Percentiles rank a stretch among this genome's conserved stretches.
Conservation (phyloP, 2,329 filamentous ascomycete genomes). For the Botrytis galanthina region DNA sequence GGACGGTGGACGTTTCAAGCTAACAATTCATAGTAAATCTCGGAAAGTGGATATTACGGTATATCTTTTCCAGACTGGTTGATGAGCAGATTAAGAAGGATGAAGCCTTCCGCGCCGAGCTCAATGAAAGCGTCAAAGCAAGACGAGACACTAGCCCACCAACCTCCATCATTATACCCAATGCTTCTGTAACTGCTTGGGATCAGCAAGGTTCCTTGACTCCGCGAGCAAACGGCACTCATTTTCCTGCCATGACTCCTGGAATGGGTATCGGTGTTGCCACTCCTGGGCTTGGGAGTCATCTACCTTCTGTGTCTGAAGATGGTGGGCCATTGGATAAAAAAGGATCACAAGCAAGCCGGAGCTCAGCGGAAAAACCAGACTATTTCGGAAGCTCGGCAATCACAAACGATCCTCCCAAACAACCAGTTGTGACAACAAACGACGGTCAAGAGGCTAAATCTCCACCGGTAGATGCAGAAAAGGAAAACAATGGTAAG, state of each 20-base stretch:
- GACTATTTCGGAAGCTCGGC: conserved; percentile 75
- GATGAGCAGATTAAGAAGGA: conserved; percentile 88
- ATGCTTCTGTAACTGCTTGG: conserved; percentile 39
- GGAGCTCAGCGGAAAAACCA: conserved; percentile 58
- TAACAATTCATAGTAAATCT: conserved; percentile 72
- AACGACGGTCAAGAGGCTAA: conserved; percentile 44
- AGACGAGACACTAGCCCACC: conserved; percentile 55
- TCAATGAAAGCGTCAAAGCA: conserved; percentile 62
- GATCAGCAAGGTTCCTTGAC: conserved; percentile 50
- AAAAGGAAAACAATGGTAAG: conserved; percentile 59
- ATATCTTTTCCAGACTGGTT: conserved; percentile 84
- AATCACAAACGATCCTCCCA: conserved; percentile 48
- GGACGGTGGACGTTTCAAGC: conserved; percentile 28
- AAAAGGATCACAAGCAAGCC: conserved; percentile 53
- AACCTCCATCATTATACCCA: conserved; percentile 57
- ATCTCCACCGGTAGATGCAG: conserved; percentile 46
- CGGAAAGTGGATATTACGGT: conserved; percentile 92
- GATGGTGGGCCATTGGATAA: conserved; percentile 53
- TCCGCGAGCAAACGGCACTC: conserved; percentile 62
- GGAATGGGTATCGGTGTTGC: conserved; percentile 76
- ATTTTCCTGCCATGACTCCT: conserved; percentile 58
- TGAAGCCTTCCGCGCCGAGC: conserved; percentile 64
- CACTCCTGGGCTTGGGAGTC: conserved; percentile 53
- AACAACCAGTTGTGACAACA: conserved; percentile 47
- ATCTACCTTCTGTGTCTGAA: conserved; percentile 50